Conservation (phyloP, 2,329 filamentous ascomycete genomes). For the Rosellinia necatrix region DNA sequence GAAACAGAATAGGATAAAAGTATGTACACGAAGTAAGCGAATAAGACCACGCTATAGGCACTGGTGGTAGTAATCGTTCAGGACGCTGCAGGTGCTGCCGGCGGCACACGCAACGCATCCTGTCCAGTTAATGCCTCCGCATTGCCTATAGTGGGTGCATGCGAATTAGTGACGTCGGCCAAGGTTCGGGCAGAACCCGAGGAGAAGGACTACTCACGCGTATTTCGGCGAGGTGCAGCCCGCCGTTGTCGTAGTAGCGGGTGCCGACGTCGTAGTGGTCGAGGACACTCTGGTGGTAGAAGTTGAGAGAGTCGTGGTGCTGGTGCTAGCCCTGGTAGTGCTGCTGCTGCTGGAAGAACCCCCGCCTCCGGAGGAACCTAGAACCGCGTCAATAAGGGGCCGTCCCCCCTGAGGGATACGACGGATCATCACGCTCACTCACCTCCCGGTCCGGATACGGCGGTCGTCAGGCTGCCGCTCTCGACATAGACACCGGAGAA, state of each 20-base stretch:
- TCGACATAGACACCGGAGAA: conserved; percentile 76
- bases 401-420: neutral
- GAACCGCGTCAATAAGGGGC: conserved; percentile 8
- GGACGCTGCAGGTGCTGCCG: conserved; percentile 40
- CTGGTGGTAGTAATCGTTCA: conserved; percentile 28
- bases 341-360: conserved; percentile 18
- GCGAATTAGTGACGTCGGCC: conserved; percentile 1
- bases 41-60: conserved; percentile 10
- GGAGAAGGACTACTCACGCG: conserved; percentile 15
- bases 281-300: conserved; percentile 20
- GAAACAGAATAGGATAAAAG: neutral
- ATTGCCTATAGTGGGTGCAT: conserved; percentile 36
- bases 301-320: conserved; percentile 16
- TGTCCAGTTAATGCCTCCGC: conserved; percentile 43
- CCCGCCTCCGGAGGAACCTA: conserved; percentile 18
- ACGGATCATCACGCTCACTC: conserved; percentile 1
- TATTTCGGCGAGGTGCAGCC: conserved; percentile 35
- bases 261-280: conserved; percentile 25
- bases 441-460: conserved; percentile 32
- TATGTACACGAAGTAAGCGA: conserved; percentile 8
- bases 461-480: conserved; percentile 51
- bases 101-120: conserved; percentile 43
- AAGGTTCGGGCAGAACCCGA: neutral
- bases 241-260: conserved; percentile 23
- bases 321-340: conserved; percentile 18